These are phyloP conservation scores for Globisporangium lucens DNA, from an alignment of 352 stramenopile genomes.

Conservation along the genomic window DNA sequence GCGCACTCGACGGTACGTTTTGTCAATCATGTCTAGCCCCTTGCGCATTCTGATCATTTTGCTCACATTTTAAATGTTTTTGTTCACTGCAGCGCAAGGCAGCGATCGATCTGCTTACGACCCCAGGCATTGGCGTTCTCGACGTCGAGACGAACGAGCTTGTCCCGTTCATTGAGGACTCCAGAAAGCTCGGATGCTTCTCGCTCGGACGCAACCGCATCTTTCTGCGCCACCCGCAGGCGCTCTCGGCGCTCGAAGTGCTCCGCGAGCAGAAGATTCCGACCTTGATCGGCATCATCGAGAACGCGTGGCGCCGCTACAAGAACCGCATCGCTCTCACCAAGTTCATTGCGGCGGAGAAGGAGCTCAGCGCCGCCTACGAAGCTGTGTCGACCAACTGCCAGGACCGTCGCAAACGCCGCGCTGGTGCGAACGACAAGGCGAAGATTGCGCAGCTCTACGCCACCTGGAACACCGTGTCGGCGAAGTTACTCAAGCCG, in stretches of 20 bases:
- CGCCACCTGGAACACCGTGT: slow-evolving; percentile 52
- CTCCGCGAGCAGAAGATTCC: slow-evolving; percentile 75
- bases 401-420: slow-evolving; percentile 63
- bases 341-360: slow-evolving; percentile 56
- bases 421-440: slow-evolving; percentile 53
- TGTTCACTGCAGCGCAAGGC: slow-evolving; percentile 45
- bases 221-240: slow-evolving; percentile 88
- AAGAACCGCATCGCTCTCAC: slow-evolving; percentile 66
- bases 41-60: not conserved
- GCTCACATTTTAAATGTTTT: not conserved
- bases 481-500: slow-evolving; percentile 44
- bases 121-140: slow-evolving; percentile 50
- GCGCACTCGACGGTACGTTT: slow-evolving; percentile 49
- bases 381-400: slow-evolving; percentile 60
- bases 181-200: slow-evolving; percentile 69
- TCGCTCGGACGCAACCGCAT: slow-evolving; percentile 87
- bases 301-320: slow-evolving; percentile 82
- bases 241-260: slow-evolving; percentile 84
- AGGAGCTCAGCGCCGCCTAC: slow-evolving; percentile 51
- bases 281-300: slow-evolving; percentile 76
- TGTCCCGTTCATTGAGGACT: slow-evolving; percentile 76
- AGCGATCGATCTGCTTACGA: slow-evolving; percentile 70
- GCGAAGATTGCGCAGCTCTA: slow-evolving; percentile 53
- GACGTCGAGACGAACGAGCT: slow-evolving; percentile 46
- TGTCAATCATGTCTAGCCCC: not conserved